Conservation (phyloP, 2,329 filamentous ascomycete species). For the Didymellaceae sp. region DNA sequence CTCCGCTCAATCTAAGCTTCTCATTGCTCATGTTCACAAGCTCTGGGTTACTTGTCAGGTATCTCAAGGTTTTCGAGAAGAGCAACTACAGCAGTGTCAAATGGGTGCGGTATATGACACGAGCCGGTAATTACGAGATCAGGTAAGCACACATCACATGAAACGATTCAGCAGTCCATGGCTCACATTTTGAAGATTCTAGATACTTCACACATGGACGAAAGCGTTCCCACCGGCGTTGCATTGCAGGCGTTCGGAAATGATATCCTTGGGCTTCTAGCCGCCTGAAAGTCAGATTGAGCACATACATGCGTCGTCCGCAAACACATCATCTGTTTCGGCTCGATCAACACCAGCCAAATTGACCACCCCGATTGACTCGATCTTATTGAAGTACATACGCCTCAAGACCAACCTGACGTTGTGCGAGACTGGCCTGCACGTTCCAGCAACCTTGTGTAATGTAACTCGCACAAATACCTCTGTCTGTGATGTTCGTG, state of each 20-base stretch:
- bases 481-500: neutral
- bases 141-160: conserved; percentile 58
- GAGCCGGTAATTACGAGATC: conserved; percentile 97
- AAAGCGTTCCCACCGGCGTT: conserved; percentile 7
- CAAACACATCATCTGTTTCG: no score
- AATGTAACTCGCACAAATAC: no score
- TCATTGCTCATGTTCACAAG: conserved; percentile 98
- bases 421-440: no score
- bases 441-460: no score
- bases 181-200: conserved; percentile 12
- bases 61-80: conserved; percentile 99
- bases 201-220: conserved; percentile 1
- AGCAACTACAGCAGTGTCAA: conserved; percentile 98
- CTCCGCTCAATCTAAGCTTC: conserved; percentile 90
- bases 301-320: no score
- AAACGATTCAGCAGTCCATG: neutral
- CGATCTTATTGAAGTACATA: no score
- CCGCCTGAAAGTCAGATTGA: neutral
- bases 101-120: conserved; percentile 99
- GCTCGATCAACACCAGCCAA: no score
- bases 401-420: no score
- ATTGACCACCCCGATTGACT: no score
- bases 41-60: conserved; percentile 87
- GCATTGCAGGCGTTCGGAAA: conserved; percentile 19
- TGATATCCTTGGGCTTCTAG: conserved; percentile 10